Base-by-base conservation (phyloP, 192 early-diverging fungal species). In the Anaeromyces robustus region DNA sequence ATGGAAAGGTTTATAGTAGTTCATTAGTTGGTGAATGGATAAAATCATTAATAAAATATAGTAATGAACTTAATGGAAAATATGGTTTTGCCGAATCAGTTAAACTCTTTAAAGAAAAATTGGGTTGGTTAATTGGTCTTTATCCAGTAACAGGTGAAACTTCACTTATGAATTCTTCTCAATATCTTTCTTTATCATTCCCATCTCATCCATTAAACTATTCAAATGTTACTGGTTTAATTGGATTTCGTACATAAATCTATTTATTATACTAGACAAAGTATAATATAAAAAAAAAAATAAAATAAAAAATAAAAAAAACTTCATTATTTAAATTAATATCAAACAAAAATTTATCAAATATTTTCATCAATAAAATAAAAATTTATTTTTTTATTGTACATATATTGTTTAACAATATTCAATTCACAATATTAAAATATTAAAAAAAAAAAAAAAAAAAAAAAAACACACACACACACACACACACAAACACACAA, bases 1-100 rank as follows among this genome's bases (percentile, higher is more conserved):
- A 93, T 43, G 95, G 94, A 39, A 95, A 96, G 83, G 87, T 95
- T 37, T 96, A 91, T 84, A 93, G 93, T 78, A 88, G 92, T 7
- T 85, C 88, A 39, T 89, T 92, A 34, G 92, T 97, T 28, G 90
- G 87, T 32, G 93, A 94, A 83, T 99, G 97, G 97, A 93, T 91
- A 2, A 87, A 89, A 77, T 93, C 92, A 77, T 83, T 95, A 79
- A 85, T 88, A n/a, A 87, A 88, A 34, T 93, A 94, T 82, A 89
- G 89, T 31, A 83, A 79, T 22, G 83, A 88, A 77, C 85, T 92
- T 2, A 84, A 90, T 41, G 89, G 90, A 11, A 83, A 77, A 29
- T 85, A 84, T n/a, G 84, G 87, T 18, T 94, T 95, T 52, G 82
- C 83, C 29, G 84, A 87, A 32, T 90, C 91, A 0, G 85, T 88